Evolutionary conservation across 176 grass and related monocot genomes (phyloP), one percentile per base, ranked within the genome.

Genomic region (Hyparrhenia diplandra): DNA sequence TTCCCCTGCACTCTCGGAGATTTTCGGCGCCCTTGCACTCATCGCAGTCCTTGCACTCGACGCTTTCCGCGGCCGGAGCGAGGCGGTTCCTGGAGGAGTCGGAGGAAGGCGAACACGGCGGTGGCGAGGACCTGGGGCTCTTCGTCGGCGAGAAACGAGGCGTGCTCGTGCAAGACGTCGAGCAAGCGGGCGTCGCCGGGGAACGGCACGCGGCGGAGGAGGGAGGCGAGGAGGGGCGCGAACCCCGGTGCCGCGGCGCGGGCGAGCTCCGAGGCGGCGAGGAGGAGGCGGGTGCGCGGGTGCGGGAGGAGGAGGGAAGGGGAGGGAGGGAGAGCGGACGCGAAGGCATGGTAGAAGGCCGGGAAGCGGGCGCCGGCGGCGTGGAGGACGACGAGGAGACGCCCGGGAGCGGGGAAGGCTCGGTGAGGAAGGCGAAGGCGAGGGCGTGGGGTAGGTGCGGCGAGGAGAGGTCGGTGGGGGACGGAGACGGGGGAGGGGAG

Each of bases 371-470:
- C 74, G 2, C 79, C 86, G 43, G 89, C 85, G 18, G 95, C 90
- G 70, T 95, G 92, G 78, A 98, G 90, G 65, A 79, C 13, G 35
- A 85, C 72, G 35, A 87, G 86, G 72, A 87, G 72, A 29, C 10
- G 45, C 24, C 77, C 32, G 81, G 71, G 46, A 67, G 52, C 17
- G 77, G 57, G 54, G 83, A 82, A 6, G 89, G 82, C 8, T 86
- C 14, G 10, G 88, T 75, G 66, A 95, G 88, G 71, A 95, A 67
- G 80, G 87, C 80, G 67, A 91, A 95, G 60, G 88, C 88, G 43
- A 95, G 78, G 37, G 88, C 90, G 46, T 47, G 79, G 30, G 83
- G 91, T 7, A 93, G 84, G 34, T 87, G 90, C 3, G 75, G 81
- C 67, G 91, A 95, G 35, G 93, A 72, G 69, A 94, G 77, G 6